Conservation (phyloP, 2,329 filamentous ascomycete genomes). For the Chrysoporthe cubensis region DNA sequence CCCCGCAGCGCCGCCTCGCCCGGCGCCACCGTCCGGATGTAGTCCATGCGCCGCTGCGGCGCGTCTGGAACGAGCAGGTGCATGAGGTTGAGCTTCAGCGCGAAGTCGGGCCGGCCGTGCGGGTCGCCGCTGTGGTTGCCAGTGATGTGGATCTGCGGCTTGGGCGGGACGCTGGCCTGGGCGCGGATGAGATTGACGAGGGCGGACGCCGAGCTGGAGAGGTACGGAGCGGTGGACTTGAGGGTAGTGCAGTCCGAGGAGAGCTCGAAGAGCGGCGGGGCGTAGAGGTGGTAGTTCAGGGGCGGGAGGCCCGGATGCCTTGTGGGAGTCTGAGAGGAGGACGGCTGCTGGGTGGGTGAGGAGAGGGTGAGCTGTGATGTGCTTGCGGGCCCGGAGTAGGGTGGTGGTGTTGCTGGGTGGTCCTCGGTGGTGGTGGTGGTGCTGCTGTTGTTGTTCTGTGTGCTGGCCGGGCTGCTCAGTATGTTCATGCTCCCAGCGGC, state of each 20-base stretch:
- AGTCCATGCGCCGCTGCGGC: slow-evolving; percentile 49
- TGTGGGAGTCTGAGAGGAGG: slow-evolving; percentile 38
- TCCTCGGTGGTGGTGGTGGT: not conserved
- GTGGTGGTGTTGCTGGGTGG: slow-evolving; percentile 34
- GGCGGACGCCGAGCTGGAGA: slow-evolving; percentile 50
- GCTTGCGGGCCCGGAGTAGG: slow-evolving; percentile 41
- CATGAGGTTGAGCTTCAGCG: slow-evolving; percentile 59
- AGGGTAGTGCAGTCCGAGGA: slow-evolving; percentile 53
- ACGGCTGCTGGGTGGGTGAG: slow-evolving; percentile 15
- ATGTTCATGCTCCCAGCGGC: not conserved
- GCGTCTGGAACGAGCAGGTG: slow-evolving; percentile 52
- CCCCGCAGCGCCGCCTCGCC: slow-evolving; percentile 57
- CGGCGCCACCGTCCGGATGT: slow-evolving; percentile 53
- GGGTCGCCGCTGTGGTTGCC: slow-evolving; percentile 53
- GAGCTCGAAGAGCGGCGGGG: slow-evolving; percentile 55
- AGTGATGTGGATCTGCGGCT: slow-evolving; percentile 55
- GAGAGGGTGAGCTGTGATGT: slow-evolving; percentile 26
- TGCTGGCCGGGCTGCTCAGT: not conserved
- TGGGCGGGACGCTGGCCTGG: slow-evolving; percentile 58
- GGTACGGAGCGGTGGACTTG: slow-evolving; percentile 51
- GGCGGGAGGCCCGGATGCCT: slow-evolving; percentile 52
- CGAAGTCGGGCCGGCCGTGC: slow-evolving; percentile 53
- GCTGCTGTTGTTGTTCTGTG: not conserved
- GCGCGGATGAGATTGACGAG: slow-evolving; percentile 51
- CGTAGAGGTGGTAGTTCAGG: slow-evolving; percentile 57